These are phyloP conservation scores for Jatropha curcas DNA, from an alignment of 345 rosid genomes.

Conservation along the genomic window DNA sequence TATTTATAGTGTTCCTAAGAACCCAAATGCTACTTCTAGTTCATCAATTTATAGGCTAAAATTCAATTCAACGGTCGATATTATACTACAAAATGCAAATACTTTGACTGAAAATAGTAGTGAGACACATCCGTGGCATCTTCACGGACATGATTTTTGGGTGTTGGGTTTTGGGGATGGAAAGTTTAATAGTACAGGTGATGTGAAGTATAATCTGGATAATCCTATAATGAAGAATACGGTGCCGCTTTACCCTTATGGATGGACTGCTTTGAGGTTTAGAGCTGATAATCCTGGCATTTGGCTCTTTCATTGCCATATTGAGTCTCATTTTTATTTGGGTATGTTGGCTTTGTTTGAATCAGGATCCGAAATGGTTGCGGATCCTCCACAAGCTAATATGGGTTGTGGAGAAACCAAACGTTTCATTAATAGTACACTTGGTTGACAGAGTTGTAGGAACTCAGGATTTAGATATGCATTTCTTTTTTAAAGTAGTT, in stretches of 20 bases:
- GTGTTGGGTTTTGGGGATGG: conserved; percentile 12
- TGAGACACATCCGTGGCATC: conserved; percentile 21
- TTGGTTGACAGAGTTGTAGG: too few species aligned
- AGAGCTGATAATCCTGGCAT: conserved; percentile 19
- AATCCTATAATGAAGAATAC: conserved; percentile 18
- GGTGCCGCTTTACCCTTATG: conserved; percentile 9
- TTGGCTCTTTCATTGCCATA: conserved; percentile 18
- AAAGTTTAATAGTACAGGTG: background rate
- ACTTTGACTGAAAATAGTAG: background rate
- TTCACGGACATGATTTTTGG: conserved; percentile 19
- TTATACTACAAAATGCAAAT: conserved; percentile 18
- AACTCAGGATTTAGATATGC: too few species aligned
- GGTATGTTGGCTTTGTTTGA: conserved; percentile 14
- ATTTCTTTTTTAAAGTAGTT: too few species aligned
- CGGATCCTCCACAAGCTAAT: too few species aligned
- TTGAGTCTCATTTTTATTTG: conserved; percentile 17
- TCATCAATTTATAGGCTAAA: background rate
- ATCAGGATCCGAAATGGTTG: background rate
- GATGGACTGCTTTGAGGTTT: conserved; percentile 20
- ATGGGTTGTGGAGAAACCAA: too few species aligned
- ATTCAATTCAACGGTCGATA: conserved; percentile 6
- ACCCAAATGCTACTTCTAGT: conserved; percentile 1
- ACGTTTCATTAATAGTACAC: too few species aligned
- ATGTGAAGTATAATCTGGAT: conserved; percentile 8
- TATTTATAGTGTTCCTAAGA: background rate